These are phyloP conservation scores for Emmonsia crescens DNA, from an alignment of 2,329 filamentous ascomycete genomes.

Conservation along the genomic window DNA sequence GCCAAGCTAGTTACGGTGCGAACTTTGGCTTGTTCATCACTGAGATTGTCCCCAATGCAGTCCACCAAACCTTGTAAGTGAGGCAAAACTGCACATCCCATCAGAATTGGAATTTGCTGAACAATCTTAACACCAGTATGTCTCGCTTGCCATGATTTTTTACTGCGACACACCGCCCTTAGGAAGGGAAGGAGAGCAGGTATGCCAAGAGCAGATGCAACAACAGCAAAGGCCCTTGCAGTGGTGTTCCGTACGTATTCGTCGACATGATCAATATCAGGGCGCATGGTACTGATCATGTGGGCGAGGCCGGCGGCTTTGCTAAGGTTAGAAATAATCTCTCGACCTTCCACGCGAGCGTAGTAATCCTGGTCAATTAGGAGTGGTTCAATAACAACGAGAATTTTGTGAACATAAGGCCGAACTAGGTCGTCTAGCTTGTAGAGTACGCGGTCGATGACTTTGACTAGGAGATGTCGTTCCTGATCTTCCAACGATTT, in stretches of 20 bases:
- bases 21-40: conserved; percentile 96
- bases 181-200: conserved; percentile 91
- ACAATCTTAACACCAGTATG: conserved; percentile 99
- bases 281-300: conserved; percentile 99
- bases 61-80: conserved; percentile 94
- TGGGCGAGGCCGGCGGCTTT: conserved; percentile 94
- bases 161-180: conserved; percentile 88
- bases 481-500: conserved; percentile 97
- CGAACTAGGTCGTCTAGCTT: conserved; percentile 95
- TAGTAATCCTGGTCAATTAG: conserved; percentile 99
- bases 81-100: conserved; percentile 93
- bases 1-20: conserved; percentile 91
- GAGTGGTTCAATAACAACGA: conserved; percentile 97
- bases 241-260: conserved; percentile 98
- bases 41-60: conserved; percentile 89
- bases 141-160: conserved; percentile 97
- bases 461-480: conserved; percentile 94
- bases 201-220: conserved; percentile 90
- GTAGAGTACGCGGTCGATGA: conserved; percentile 96
- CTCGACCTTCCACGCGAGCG: conserved; percentile 90
- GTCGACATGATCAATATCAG: conserved; percentile 95
- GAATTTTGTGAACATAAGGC: conserved; percentile 94
- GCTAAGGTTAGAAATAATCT: conserved; percentile 95
- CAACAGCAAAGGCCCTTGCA: conserved; percentile 90
- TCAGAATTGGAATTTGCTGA: conserved; percentile 95